Base-by-base conservation (phyloP, 2,329 filamentous ascomycete genomes). In the Akanthomyces uredinophilus region DNA sequence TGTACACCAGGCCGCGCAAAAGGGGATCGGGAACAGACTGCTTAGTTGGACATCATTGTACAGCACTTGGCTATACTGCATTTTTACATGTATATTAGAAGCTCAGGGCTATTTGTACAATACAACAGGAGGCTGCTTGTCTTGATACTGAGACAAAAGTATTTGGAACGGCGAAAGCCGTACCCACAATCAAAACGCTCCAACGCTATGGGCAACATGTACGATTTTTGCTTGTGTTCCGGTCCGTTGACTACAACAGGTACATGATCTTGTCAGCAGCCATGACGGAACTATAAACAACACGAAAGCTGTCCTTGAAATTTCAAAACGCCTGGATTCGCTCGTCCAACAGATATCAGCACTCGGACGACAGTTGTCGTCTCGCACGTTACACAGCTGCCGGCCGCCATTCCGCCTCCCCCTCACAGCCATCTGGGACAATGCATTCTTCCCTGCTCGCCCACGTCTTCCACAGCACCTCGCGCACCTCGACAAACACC, bases 391-490 rank as follows among this genome's bases (percentile, higher is more conserved):
- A 32, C n/a, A 37, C 22, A 20, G 18, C 27, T 8, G 37, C 37
- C 6, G 32, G 41, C 46, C 67, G 65, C 80, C 79, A 83, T 18
- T 68, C 65, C 10, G 69, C 66, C 3, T 84, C 75, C 7, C 77
- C 74, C 66, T 86, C 84, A 66, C 89, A 92, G 0, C 86, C 86
- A 52, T 73, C 78, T 0, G 91, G 91, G 11, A 85, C 79, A 29
- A 86, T 81, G 69, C 89, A 94, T 24, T 75, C 60, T 13, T 79
- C 78, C 58, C 85, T 74, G 32, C 67, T 78, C 52, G 85, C 41
- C 77, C 86, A 78, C 1, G 91, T 96, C 73, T 87, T 87, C 93
- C 93, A 97, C 14, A 97, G 74, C 16, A 96, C 88, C 69, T 94
- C 88, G 35, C 87, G 83, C 0, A 97, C 79, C 75, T 96, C 93